phyloP scores from a whole-genome alignment of 495 filamentous ascomycete genomes.

The Hyaloscypha finlandica region DNA sequence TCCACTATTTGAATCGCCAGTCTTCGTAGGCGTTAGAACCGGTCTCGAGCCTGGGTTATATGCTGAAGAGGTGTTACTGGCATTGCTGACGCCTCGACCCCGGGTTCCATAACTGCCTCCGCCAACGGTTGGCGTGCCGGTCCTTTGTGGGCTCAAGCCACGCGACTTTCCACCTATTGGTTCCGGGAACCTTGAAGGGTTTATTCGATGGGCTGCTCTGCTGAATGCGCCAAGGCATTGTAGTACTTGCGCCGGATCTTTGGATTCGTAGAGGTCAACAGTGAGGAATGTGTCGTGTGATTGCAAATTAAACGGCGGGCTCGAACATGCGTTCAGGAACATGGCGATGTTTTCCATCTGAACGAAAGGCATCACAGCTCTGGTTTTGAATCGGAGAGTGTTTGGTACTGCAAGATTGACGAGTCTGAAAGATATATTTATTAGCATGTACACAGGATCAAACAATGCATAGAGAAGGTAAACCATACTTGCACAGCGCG shows the following conservation, averaged over 20 bases:
- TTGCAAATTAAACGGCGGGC: conserved; percentile 80
- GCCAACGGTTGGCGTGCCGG: conserved; percentile 49
- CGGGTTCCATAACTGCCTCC: conserved; percentile 43
- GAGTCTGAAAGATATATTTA: conserved; percentile 54
- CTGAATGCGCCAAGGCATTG: conserved; percentile 94
- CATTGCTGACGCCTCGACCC: conserved; percentile 65
- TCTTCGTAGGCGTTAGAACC: conserved; percentile 45
- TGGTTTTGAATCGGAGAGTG: conserved; percentile 27
- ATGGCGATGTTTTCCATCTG: conserved; percentile 99
- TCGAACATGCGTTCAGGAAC: conserved; percentile 86
- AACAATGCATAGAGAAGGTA: conserved; percentile 1
- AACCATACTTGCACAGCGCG: conserved; percentile 81
- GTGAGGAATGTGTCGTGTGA: conserved; percentile 97
- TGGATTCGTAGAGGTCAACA: conserved; percentile 93
- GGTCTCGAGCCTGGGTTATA: conserved; percentile 35
- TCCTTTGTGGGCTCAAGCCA: conserved; percentile 68
- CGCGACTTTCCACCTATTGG: conserved; percentile 72
- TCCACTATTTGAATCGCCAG: conserved; percentile 53
- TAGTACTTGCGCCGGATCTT: conserved; percentile 95
- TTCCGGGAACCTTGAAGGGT: conserved; percentile 70
- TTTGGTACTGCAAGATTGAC: conserved; percentile 74
- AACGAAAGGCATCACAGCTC: conserved; percentile 82
- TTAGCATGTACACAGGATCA: conserved; percentile 2
- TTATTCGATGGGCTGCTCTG: conserved; percentile 75
- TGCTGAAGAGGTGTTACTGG: conserved; percentile 62